Percentiles rank a stretch among this genome's conserved stretches.
Evolutionary conservation across 768 basidiomycete genomes (phyloP).

Genomic region (Suillus ampliporus): DNA sequence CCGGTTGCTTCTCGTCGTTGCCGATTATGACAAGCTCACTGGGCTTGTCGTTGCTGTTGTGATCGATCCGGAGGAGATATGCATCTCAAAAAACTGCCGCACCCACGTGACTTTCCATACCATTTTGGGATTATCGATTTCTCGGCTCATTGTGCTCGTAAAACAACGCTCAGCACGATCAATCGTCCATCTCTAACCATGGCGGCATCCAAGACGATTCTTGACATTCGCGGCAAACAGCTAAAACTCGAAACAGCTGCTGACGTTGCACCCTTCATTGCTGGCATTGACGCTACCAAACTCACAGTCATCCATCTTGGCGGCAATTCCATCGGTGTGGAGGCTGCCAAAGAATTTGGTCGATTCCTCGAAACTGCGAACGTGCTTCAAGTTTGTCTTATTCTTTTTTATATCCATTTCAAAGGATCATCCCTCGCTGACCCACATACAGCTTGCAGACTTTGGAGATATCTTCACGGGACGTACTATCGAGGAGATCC

Average conservation of each 20-base stretch:
- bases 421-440: conserved; percentile 12
- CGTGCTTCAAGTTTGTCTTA: conserved; percentile 66
- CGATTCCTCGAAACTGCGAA: conserved; percentile 74
- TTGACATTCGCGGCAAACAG: conserved; percentile 36
- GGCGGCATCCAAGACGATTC: conserved; percentile 21
- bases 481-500: conserved; percentile 94
- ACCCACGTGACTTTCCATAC: conserved; percentile 29
- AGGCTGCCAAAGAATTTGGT: conserved; percentile 84
- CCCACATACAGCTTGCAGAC: conserved; percentile 75
- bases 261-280: conserved; percentile 78
- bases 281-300: conserved; percentile 61
- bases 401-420: background rate
- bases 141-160: background rate
- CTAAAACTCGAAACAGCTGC: conserved; percentile 80
- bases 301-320: conserved; percentile 92
- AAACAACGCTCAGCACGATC: background rate
- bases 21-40: conserved; percentile 5
- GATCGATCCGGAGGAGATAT: background rate
- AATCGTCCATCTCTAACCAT: conserved; percentile 18
- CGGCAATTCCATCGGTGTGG: conserved; percentile 93
- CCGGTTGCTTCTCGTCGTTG: background rate
- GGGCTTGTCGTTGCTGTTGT: conserved; percentile 7
- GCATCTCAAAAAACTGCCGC: conserved; percentile 7
- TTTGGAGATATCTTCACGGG: conserved; percentile 98
- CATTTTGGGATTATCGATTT: conserved; percentile 27